Evolutionary conservation across 2,329 filamentous ascomycete genomes (phyloP).

Genomic region (Thelonectria blattea): DNA sequence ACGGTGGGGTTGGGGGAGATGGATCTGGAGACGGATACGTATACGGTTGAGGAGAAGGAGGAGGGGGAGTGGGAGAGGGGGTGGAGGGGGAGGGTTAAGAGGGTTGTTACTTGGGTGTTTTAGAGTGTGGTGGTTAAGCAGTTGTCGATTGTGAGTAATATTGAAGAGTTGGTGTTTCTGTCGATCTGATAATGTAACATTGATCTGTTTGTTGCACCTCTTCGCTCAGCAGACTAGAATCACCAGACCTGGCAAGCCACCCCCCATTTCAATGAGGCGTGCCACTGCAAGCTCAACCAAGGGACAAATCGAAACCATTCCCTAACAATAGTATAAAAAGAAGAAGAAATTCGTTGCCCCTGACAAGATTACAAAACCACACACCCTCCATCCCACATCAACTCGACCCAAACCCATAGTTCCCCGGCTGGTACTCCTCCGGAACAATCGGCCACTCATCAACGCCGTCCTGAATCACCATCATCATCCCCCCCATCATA

Average conservation of each 20-base stretch:
- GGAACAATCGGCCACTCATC: slow-evolving; percentile 52
- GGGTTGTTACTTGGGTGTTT: slow-evolving; percentile 43
- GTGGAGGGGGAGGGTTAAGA: slow-evolving; percentile 55
- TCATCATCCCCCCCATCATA: slow-evolving; percentile 59
- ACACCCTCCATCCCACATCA: background rate
- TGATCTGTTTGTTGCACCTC: too few relatives aligned
- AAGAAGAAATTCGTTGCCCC: too few relatives aligned
- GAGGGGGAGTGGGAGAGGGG: slow-evolving; percentile 36
- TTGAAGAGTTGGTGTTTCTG: background rate
- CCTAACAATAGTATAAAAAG: too few relatives aligned
- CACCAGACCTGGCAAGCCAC: too few relatives aligned
- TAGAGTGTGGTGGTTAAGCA: slow-evolving; percentile 21
- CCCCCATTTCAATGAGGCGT: too few relatives aligned
- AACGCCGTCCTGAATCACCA: slow-evolving; percentile 57
- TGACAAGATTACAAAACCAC: background rate
- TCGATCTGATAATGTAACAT: too few relatives aligned
- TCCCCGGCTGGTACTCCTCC: slow-evolving; percentile 40
- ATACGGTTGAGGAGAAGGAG: slow-evolving; percentile 50
- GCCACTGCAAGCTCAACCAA: too few relatives aligned
- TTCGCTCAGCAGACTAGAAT: too few relatives aligned
- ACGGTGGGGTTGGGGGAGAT: slow-evolving; percentile 62
- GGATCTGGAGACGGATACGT: slow-evolving; percentile 68
- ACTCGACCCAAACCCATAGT: background rate
- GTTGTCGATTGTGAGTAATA: background rate
- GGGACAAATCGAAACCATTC: too few relatives aligned